Evolutionary conservation across 1,139 yeast genomes (phyloP).

Genomic region (Saccharomyces pastorianus): DNA sequence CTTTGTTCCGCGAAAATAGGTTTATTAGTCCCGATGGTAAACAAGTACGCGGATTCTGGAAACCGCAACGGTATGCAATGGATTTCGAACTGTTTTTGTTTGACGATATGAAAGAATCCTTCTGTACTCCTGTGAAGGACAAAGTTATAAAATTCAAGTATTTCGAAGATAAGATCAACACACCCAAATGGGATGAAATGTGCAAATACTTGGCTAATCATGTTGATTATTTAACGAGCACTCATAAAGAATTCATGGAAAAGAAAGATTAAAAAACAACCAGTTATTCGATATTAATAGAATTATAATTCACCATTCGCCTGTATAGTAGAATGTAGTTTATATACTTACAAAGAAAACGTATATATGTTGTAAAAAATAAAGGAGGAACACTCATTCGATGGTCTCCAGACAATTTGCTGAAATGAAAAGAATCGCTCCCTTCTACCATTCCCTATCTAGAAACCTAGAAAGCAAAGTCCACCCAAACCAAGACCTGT

Average conservation of each 20-base stretch:
- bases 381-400: too few relatives aligned
- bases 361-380: neutral
- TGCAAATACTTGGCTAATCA: conserved; percentile 18
- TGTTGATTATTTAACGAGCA: conserved; percentile 11
- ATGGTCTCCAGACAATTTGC: neutral
- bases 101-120: conserved; percentile 9
- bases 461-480: conserved; percentile 14
- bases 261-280: neutral
- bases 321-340: neutral
- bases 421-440: neutral
- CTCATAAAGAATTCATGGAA: conserved; percentile 10
- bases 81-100: conserved; percentile 22
- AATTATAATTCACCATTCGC: neutral
- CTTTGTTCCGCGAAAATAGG: conserved; percentile 37
- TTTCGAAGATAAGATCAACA: conserved; percentile 8
- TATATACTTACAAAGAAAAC: neutral
- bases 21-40: conserved; percentile 38
- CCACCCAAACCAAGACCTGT: conserved; percentile 17
- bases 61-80: conserved; percentile 8
- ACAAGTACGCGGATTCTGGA: conserved; percentile 19
- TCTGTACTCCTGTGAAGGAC: conserved; percentile 10
- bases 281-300: neutral
- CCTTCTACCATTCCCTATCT: conserved; percentile 8
- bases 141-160: conserved; percentile 12
- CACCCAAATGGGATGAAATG: conserved; percentile 12